Conservation (phyloP, 1,139 yeast species). For the Sugiyamaella neomexicana region DNA sequence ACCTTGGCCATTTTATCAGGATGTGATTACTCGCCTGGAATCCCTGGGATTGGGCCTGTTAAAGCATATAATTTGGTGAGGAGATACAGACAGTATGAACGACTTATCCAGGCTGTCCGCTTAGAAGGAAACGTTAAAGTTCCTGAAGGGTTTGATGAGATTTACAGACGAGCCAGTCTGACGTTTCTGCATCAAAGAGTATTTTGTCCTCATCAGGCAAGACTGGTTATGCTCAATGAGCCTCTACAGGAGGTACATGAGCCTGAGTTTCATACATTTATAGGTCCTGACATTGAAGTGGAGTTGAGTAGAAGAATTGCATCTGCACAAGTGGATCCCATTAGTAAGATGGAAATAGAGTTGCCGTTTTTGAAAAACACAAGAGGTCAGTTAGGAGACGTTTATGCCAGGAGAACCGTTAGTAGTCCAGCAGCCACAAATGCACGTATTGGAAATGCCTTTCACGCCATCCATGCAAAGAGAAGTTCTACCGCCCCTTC, state of each 20-base stretch:
- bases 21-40: constrained; percentile 91
- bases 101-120: constrained; percentile 51
- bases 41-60: constrained; percentile 76
- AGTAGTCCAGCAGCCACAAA: constrained; percentile 1
- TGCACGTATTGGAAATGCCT: not conserved
- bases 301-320: constrained; percentile 59
- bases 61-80: constrained; percentile 69
- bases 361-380: constrained; percentile 11
- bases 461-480: constrained; percentile 6
- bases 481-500: constrained; percentile 7
- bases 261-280: constrained; percentile 54
- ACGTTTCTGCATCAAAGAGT: constrained; percentile 90
- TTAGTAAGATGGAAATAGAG: constrained; percentile 46
- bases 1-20: constrained; percentile 87
- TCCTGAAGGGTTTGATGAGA: constrained; percentile 60
- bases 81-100: constrained; percentile 51
- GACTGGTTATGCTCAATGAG: constrained; percentile 58
- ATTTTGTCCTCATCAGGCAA: constrained; percentile 58
- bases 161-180: constrained; percentile 64
- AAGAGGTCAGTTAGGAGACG: not conserved
- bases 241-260: constrained; percentile 43
- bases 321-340: constrained; percentile 66
- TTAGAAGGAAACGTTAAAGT: constrained; percentile 60
- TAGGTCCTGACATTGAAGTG: constrained; percentile 55
- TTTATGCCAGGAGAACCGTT: not conserved